phyloP scores from a whole-genome alignment of 106 monocot genomes.

The Gastrodia elata region DNA sequence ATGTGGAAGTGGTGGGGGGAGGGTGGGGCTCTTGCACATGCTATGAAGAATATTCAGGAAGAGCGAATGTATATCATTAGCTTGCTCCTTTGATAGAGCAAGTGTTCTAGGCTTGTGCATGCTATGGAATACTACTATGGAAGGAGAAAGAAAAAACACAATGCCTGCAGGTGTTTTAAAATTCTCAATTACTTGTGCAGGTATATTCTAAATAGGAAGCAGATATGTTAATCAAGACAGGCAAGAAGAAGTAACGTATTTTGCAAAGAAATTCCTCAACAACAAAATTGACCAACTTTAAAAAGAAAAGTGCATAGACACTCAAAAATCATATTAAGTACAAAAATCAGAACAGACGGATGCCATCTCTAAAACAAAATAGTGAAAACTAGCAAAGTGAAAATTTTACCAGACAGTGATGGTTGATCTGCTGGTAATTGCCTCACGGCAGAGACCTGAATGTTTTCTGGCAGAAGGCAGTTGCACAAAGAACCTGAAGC shows the following conservation, averaged over 20 bases:
- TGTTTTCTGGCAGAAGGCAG: slow-evolving; percentile 76
- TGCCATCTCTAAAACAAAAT: background rate
- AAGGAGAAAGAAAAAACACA: background rate
- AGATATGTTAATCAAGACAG: no score
- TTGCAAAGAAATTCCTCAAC: background rate
- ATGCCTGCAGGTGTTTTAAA: background rate
- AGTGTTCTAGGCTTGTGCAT: no score
- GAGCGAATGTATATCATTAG: no score
- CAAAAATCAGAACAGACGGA: background rate
- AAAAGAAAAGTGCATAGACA: background rate
- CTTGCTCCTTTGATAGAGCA: no score
- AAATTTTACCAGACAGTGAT: slow-evolving; percentile 43
- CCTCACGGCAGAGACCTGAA: slow-evolving; percentile 51
- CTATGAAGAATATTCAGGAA: no score
- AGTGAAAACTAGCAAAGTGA: background rate
- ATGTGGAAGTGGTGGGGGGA: no score
- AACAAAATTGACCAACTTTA: background rate
- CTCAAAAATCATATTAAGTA: background rate
- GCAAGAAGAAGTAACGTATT: background rate
- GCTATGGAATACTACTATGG: no score
- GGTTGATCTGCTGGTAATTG: slow-evolving; percentile 46
- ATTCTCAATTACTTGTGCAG: no score
- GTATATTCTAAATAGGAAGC: background rate
- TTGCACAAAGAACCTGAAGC: slow-evolving; percentile 70
- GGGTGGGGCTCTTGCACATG: no score